Evolutionary conservation across 169 alveolate species (phyloP).

Genomic region (Plasmodium ovale): DNA sequence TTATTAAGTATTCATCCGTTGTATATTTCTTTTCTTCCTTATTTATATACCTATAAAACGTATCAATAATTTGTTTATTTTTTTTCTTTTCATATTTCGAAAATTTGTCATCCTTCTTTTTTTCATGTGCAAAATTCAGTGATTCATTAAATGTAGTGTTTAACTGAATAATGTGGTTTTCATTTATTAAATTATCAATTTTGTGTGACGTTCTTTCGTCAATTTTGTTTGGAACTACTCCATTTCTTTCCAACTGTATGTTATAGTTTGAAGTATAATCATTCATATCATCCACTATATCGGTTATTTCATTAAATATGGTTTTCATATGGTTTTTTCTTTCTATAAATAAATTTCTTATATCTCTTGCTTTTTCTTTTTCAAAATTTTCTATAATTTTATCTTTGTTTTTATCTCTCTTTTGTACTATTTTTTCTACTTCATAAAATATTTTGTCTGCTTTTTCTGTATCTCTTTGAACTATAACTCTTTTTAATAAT

Average conservation of each 20-base stretch:
- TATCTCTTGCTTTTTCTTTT: constrained; percentile 76
- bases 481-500: constrained; percentile 58
- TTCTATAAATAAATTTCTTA: constrained; percentile 60
- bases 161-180: constrained; percentile 18
- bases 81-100: constrained; percentile 68
- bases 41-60: constrained; percentile 67
- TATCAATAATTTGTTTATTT: constrained; percentile 62
- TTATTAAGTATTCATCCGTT: constrained; percentile 27
- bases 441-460: constrained; percentile 75
- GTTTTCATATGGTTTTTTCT: constrained; percentile 59
- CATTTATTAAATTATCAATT: constrained; percentile 49
- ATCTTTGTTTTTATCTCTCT: constrained; percentile 73
- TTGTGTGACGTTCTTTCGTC: constrained; percentile 39
- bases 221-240: constrained; percentile 48
- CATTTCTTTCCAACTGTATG: constrained; percentile 53
- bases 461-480: constrained; percentile 52
- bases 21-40: constrained; percentile 51
- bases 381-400: constrained; percentile 72
- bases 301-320: constrained; percentile 57
- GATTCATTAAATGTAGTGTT: constrained; percentile 20
- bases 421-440: constrained; percentile 71
- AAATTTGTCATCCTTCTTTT: constrained; percentile 16
- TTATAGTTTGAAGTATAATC: constrained; percentile 63
- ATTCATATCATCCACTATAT: constrained; percentile 60
- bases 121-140: not conserved